A percentile compares a stretch with the other conserved stretches of the same genome.
Evolutionary conservation across 768 basidiomycete species (phyloP).

Genomic region (Tubosaeta sp.): DNA sequence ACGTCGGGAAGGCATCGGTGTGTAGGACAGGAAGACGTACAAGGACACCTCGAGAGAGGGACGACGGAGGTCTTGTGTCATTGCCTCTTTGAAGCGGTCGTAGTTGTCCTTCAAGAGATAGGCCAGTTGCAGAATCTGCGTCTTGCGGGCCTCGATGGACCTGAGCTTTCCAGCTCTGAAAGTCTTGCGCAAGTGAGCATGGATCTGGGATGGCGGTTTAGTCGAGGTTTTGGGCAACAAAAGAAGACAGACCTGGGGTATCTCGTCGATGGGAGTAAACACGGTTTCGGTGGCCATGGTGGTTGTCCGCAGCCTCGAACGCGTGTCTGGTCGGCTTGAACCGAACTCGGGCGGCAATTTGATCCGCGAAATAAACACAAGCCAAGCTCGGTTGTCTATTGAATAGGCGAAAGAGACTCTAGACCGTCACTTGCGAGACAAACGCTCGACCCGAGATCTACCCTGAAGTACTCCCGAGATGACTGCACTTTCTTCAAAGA

Average conservation of each 20-base stretch:
- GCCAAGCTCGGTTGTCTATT: no score
- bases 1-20: not conserved
- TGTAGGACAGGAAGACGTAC: conserved; percentile 31
- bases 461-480: no score
- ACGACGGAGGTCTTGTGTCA: conserved; percentile 61
- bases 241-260: conserved; percentile 39
- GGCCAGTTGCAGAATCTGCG: conserved; percentile 70
- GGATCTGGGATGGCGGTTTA: conserved; percentile 41
- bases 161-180: conserved; percentile 65
- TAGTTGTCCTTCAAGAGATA: conserved; percentile 74
- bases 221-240: not conserved
- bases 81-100: conserved; percentile 52
- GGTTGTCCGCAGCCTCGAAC: no score
- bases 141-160: conserved; percentile 64
- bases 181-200: conserved; percentile 47
- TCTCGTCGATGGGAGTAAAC: conserved; percentile 53
- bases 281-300: conserved; percentile 30
- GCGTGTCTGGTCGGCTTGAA: no score
- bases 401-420: no score
- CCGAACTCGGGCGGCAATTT: no score
- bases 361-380: no score
- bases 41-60: conserved; percentile 56
- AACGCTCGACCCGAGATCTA: no score
- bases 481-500: no score
- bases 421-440: no score